phyloP scores from a whole-genome alignment of 495 filamentous ascomycete genomes.

The Aspergillus sclerotiicarbonarius region DNA sequence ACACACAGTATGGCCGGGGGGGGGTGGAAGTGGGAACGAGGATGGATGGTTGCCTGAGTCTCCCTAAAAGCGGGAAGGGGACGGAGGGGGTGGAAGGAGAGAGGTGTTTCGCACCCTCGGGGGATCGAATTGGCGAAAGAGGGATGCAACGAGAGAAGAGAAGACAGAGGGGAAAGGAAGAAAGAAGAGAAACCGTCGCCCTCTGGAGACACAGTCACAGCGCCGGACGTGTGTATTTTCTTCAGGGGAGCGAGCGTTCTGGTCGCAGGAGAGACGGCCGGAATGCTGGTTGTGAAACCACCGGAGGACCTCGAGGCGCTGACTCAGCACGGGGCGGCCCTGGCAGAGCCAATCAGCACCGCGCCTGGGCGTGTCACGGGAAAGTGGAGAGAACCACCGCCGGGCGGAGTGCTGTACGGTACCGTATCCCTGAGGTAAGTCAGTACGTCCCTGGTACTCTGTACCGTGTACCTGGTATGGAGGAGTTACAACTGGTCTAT shows the following conservation, averaged over 20 bases:
- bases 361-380: slow-evolving; percentile 1
- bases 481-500: no score
- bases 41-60: slow-evolving; percentile 13
- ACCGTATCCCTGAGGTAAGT: no score
- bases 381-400: not conserved
- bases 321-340: slow-evolving; percentile 20
- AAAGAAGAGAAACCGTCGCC: slow-evolving; percentile 19
- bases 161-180: slow-evolving; percentile 14
- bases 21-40: slow-evolving; percentile 12
- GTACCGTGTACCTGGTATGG: no score
- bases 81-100: not conserved
- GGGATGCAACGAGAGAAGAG: slow-evolving; percentile 2
- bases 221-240: not conserved
- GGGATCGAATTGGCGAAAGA: not conserved
- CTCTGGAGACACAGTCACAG: slow-evolving; percentile 5
- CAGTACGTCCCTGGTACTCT: no score
- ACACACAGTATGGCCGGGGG: slow-evolving; percentile 38
- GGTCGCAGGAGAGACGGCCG: not conserved
- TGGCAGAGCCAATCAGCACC: slow-evolving; percentile 12
- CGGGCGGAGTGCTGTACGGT: slow-evolving; percentile 7
- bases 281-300: slow-evolving; percentile 9
- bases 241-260: slow-evolving; percentile 3
- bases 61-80: slow-evolving; percentile 8
- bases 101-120: slow-evolving; percentile 5
- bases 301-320: slow-evolving; percentile 12